Conservation (phyloP, 768 basidiomycete genomes). For the Leccinellum albellum region DNA sequence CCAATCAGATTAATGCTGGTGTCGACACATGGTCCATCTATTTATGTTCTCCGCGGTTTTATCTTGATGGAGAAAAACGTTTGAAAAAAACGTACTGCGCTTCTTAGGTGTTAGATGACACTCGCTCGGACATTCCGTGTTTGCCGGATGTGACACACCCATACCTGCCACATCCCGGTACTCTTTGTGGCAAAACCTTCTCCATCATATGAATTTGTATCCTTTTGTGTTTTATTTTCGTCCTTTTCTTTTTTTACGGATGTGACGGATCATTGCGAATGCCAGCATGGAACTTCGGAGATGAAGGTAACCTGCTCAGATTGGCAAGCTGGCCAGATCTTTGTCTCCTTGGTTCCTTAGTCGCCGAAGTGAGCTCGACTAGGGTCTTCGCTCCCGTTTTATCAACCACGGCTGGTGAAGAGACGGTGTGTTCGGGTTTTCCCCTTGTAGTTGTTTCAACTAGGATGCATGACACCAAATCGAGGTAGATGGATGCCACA, state of each 20-base stretch:
- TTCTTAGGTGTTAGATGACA: background rate
- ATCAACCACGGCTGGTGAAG: no score
- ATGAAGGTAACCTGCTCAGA: background rate
- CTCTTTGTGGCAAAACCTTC: background rate
- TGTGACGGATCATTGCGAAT: background rate
- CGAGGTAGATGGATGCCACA: background rate
- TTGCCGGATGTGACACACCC: background rate
- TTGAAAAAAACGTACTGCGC: background rate
- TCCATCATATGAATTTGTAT: background rate
- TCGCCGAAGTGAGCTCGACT: background rate
- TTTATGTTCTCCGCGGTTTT: background rate
- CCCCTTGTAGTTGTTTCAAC: background rate
- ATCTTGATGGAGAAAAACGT: no score
- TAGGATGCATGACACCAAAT: no score
- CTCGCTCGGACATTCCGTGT: background rate
- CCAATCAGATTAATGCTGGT: background rate
- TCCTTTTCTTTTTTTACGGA: no score
- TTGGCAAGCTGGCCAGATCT: background rate
- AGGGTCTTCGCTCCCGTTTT: background rate
- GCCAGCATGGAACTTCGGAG: conserved; percentile 4
- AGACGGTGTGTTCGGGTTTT: no score
- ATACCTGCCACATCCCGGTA: conserved; percentile 1
- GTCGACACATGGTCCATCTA: background rate
- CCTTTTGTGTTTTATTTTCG: background rate
- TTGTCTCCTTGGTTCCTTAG: background rate